Base-by-base conservation (phyloP, 2,329 filamentous ascomycete species). In the Epicoccum nigrum region DNA sequence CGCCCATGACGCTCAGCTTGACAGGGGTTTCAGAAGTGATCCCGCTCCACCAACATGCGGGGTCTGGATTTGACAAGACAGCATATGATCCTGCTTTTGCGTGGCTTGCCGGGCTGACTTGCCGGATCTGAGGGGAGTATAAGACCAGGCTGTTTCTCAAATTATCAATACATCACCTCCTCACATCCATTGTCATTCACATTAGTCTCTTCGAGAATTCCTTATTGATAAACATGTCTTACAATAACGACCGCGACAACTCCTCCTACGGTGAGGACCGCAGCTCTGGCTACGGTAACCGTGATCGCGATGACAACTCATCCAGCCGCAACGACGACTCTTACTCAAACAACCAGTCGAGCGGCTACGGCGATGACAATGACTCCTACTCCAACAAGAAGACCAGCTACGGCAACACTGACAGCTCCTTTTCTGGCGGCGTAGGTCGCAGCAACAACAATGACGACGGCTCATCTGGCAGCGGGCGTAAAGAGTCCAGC, bases 181-280 rank as follows among this genome's bases (percentile, higher is more conserved):
- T 25, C 9, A 9, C 23, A 25, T 9, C 23, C 11, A n/a, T 7
- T 5, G 12, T 4, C 13, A 30, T 30, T 4, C 13, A 30, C 28
- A 13, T 11, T 30, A 30, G 20, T 21, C 9, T 15, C 21, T 12
- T 41, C 12, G 13, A n/a, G 17, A 13, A 23, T 4, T 25, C 20
- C n/a, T 7, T 2, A n/a, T 30, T 23, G 5, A 9, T 23, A 37
- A 59, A 20, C n/a, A 65, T 65, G 63, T 65, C 63, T 39, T 63
- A 65, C 56, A 67, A 64, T 54, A 55, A 64, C 56, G 59, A 62
- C n/a, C 55, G 53, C 23, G 51, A 54, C 45, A 55, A 55, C 38
- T 46, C 53, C 16, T 54, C 51, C 12, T 53, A 58, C 33, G 47
- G 54, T 8, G 52, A 60, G 33, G 56, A 62, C 27, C 55, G 60